Conservation (phyloP, 108 stramenopile genomes). For the Skeletonema tropicum region DNA sequence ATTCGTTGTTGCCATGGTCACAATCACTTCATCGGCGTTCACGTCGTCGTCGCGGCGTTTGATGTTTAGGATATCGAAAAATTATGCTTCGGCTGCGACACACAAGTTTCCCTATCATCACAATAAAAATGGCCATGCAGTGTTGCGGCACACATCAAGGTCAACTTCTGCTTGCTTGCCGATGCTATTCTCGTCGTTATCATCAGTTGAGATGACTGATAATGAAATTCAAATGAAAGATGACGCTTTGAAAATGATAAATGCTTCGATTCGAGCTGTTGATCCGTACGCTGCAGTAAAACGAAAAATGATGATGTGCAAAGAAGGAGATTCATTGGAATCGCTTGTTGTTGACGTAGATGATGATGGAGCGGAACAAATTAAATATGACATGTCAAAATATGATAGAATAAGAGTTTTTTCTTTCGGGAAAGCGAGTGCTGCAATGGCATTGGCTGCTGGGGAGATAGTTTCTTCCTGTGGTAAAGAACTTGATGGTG, state of each 20-base stretch:
- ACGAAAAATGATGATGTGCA: conserved; percentile 22
- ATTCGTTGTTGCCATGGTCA: neutral
- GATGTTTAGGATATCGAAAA: neutral
- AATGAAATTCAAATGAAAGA: conserved; percentile 67
- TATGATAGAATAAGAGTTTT: conserved; percentile 71
- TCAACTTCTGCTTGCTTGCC: neutral
- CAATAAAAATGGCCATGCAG: neutral
- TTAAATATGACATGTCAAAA: conserved; percentile 43
- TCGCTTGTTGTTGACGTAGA: conserved; percentile 14
- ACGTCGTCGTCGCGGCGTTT: neutral
- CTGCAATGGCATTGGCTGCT: conserved; percentile 76
- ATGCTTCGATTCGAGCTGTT: conserved; percentile 73
- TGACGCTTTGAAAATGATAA: conserved; percentile 63
- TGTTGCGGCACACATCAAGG: neutral
- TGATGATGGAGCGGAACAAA: conserved; percentile 12
- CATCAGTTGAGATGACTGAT: conserved; percentile 28
- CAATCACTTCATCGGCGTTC: neutral
- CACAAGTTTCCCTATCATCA: neutral
- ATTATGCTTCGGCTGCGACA: neutral
- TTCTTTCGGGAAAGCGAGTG: conserved; percentile 85
- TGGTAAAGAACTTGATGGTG: conserved; percentile 45
- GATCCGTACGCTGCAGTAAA: conserved; percentile 66
- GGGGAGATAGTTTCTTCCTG: conserved; percentile 47
- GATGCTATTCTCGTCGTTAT: neutral
- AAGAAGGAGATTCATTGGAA: neutral